phyloP scores from a whole-genome alignment of 306 rosid genomes.

The Prinsepia uniflora region DNA sequence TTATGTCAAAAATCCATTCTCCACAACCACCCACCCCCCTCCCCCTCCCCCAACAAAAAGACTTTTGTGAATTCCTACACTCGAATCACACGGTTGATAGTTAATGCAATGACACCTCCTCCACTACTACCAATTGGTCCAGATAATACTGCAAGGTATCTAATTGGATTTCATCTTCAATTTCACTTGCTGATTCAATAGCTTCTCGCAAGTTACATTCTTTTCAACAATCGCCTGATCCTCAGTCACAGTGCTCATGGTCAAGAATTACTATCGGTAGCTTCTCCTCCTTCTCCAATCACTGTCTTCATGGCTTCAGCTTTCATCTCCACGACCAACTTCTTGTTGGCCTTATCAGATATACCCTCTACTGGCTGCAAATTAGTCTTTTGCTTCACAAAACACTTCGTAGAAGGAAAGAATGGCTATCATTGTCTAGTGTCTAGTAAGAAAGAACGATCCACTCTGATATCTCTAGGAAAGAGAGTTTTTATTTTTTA shows the following conservation, averaged over 20 bases:
- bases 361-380: slow-evolving; percentile 74
- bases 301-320: slow-evolving; percentile 75
- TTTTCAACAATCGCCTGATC: slow-evolving; percentile 79
- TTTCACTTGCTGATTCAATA: slow-evolving; percentile 76
- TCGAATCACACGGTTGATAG: too few relatives aligned
- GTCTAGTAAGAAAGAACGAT: too few relatives aligned
- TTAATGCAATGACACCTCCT: too few relatives aligned
- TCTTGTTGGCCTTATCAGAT: slow-evolving; percentile 64
- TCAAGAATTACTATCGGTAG: slow-evolving; percentile 59
- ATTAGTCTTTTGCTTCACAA: slow-evolving; percentile 46
- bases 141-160: slow-evolving; percentile 13
- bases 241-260: slow-evolving; percentile 85
- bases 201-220: slow-evolving; percentile 79
- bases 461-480: too few relatives aligned
- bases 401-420: too few relatives aligned
- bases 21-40: too few relatives aligned
- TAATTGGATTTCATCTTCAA: slow-evolving; percentile 80
- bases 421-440: too few relatives aligned
- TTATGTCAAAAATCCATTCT: too few relatives aligned
- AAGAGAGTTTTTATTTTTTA: too few relatives aligned
- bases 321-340: slow-evolving; percentile 75
- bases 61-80: too few relatives aligned
- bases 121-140: too few relatives aligned
- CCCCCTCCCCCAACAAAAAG: too few relatives aligned
- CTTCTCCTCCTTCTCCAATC: slow-evolving; percentile 69